Base-by-base conservation (phyloP, 192 early-diverging fungal genomes). In the Coemansia sp. region DNA sequence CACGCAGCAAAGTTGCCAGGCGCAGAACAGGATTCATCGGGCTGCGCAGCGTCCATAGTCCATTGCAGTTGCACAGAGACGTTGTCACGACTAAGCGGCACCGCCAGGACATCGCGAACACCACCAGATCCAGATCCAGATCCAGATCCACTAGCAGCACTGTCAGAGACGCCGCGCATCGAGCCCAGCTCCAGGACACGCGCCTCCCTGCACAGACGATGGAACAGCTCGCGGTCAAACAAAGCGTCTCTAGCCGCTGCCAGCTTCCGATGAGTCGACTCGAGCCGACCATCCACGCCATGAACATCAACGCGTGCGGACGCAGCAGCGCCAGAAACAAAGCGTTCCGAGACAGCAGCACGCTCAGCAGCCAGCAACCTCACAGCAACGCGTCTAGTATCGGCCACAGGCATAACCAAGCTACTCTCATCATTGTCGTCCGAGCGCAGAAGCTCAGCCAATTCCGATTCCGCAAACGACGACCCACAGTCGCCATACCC, bases 221-320 rank as follows among this genome's bases (percentile, higher is more conserved):
- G 58, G 61, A 69, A 75, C 64, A 81, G 64, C 64, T 81, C 78
- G 51, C 73, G 70, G 56, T 81, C 78, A 58, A 75, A 81, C 57
- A 66, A 10, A 1, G 64, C 7, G 78, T 70, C 0, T 22, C 14
- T 12, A 69, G 60, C 48, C 75, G 70, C 28, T 63, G 52, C 7
- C 30, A 81, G 70, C 28, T 67, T 51, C 12, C 20, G 45, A 54
- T 81, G 73, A 28, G 71, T 59, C 14, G 65, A 64, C 31, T 75
- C 77, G n/a, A 68, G 67, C 6, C 28, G 6, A 7, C 30, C 59
- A 34, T 20, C 59, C 3, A n/a, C 20, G 11, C 64, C 34, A 7
- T 34, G 8, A 8, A 50, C 4, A 14, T 16, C 52, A 3, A 12
- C 48, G 22, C 22, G 22, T 25, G 22, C 22, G 22, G 22, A 2